Evolutionary conservation across 805 yeast species (phyloP), one percentile per base, ranked within the genome.

Genomic region (Ogataea polymorpha): DNA sequence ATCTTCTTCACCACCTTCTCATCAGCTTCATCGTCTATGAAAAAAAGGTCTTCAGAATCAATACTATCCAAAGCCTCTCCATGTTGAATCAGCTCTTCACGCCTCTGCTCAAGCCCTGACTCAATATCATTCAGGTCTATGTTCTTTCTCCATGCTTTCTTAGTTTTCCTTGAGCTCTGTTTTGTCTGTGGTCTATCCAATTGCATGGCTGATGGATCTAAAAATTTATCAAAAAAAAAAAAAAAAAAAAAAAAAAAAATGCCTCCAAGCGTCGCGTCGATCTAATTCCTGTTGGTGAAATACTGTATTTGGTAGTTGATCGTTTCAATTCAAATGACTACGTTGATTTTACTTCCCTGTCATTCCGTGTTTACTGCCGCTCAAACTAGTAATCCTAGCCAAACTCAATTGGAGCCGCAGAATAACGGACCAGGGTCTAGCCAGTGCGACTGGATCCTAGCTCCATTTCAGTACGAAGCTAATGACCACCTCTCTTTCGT

Each of bases 61-160:
- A 67, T 51, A 23, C 72, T 71, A 31, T 66, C 67, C 9, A 58
- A 42, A 13, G 53, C 16, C 35, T 52, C 47, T 44, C 87, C 86
- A 32, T 70, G 66, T 37, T 71, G 71, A 42, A 74, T 65, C 48
- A 73, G 58, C 43, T 79, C 78, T 37, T 87, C 95, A 43, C 88
- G 71, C 37, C 72, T 71, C 32, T 75, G 79, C 51, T 82, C 91
- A 28, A 91, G 66, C 10, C 83, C 84, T 23, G 66, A 62, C 56
- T 85, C 88, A 35, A 93, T 70, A 49, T 88, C 96, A 17, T 78
- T 80, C 14, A 93, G 67, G 61, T 93, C 96, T 44, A 93, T 85
- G 63, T 93, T 87, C 65, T 88, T 88, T 61, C 96, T 79, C 95
- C 97, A 87, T 5, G 96, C 80, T 60, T 76, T 82, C 73, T 86